Base-by-base conservation (phyloP, 164 flowering plant species). In the Umbilicus rupestris region DNA sequence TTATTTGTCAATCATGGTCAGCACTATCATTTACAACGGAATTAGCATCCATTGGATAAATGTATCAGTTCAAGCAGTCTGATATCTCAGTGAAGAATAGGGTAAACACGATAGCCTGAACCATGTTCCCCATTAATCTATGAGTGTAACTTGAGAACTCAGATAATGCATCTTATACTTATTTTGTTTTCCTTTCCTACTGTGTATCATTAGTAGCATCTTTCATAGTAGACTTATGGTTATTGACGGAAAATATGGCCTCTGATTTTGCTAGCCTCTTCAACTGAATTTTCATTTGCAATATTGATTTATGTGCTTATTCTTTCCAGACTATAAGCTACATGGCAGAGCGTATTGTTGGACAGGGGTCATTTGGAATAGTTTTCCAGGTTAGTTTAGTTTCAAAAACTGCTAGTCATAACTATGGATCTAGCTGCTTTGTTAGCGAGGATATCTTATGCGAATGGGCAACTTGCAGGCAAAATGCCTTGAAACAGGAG, bases 401-500 rank as follows among this genome's bases (percentile, higher is more conserved):
- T 15, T 62, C 3, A 62, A 0, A 39, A 44, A 39, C 39, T 14
- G 26, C 2, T 24, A 24, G 57, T 44, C 22, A 63, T 68, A n/a
- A 47, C 9, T 52, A 31, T 62, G 63, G 41, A 26, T 5, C 5
- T 11, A 52, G 24, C 11, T 67, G 8, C 14, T 37, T 47, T 64
- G 10, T 39, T n/a, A 39, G 31, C 20, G 57, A 39, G 22, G 9
- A 42, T 49, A 17, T 71, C 42, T 45, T 70, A 24, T 3, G 28
- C 16, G 30, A 52, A 2, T 52, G 29, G 3, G 30, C 58, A 8
- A 59, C 76, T 68, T 73, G 62, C 73, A 86, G 91, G 91, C 87
- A 8, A 84, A 84, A 70, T 87, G 93, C 73, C 73, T 87, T 63
- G 93, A 87, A 68, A 81, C 87, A 33, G 90, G 88, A 24, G 90